Base-by-base conservation (phyloP, 2,329 filamentous ascomycete genomes). In the Ophiostoma pallidulum region DNA sequence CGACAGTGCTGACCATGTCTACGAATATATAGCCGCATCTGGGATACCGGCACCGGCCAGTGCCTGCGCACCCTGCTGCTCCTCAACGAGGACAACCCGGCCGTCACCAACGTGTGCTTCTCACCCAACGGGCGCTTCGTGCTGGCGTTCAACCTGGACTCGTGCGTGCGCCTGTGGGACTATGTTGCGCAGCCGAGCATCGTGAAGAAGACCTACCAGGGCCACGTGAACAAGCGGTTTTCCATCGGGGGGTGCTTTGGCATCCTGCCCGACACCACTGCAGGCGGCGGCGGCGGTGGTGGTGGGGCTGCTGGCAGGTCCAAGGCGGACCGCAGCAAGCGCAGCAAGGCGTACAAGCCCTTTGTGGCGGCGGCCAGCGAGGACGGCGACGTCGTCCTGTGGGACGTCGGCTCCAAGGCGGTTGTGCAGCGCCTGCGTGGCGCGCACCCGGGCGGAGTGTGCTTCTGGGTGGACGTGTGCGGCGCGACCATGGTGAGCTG, bases 161-260 rank as follows among this genome's bases (percentile, higher is more conserved):
- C 82, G 51, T 91, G 86, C 61, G 77, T 98, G 40, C 81, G 92
- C 2, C 71, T 98, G 19, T 98, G 92, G 92, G 86, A 96, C 64
- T 98, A 97, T 62, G 84, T 94, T 8, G 80, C 88, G 32, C 91
- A 91, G 8, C 58, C 58, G 19, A 58, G 54, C 32, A 80, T 82
- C 24, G 92, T 92, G 57, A 84, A 95, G 59, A 98, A 98, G 73
- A 98, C 92, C 13, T 98, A 97, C 65, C 89, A 96, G 62, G 92
- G 92, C 0, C 92, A 97, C 60, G 68, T 71, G 47, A 98, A 98
- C 63, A 74, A 79, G 47, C 82, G 82, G 52, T 97, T 85, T 65
- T 91, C 87, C 54, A 74, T 97, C n/a, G 79, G 79, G 3, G 87
- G 89, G 4, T 83, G 83, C 35, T 96, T 97, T 60, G 90, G 87